Base-by-base conservation (phyloP, 2,329 filamentous ascomycete genomes). In the Zasmidium citrigriseum region DNA sequence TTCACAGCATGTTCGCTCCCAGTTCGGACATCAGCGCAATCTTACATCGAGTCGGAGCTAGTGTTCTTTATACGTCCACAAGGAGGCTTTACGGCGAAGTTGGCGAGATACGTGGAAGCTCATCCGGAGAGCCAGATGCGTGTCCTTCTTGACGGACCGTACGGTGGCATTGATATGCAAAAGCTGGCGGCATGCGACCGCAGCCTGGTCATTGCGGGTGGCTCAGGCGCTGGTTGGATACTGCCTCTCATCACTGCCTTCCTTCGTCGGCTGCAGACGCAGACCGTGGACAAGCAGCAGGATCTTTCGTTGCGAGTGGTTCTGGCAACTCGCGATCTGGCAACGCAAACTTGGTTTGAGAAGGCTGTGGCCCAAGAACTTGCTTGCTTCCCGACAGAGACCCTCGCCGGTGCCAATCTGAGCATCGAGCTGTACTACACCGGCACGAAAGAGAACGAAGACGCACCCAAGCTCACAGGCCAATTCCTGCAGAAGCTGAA, bases 91-190 rank as follows among this genome's bases (percentile, higher is more conserved):
- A 86, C 83, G 0, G 72, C 69, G 0, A 73, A 76, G 0, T 70
- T 85, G 2, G 75, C 76, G 2, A 72, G 67, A 0, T 64, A 69
- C 14, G 75, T 41, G 20, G 34, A 53, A 21, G 11, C 34, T 3
- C 51, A 53, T 16, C 51, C 82, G 0, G 73, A 70, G 0, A 54
- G 64, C 0, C 59, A 67, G 0, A 69, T 82, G 0, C 73, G 75
- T 0, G 80, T 86, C 0, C 67, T 84, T 0, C 58, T 86, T 0
- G 84, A 86, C 45, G 84, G 84, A 0, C 84, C 84, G 0, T 86
- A 86, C 56, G 83, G 84, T 0, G 84, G 83, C 0, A 66, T 83
- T 21, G 68, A 75, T 1, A 64, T 64, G 1, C 64, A 69, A 14
- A 75, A 76, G 49, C 65, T 78, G 10, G 59, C 69, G 0, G 69